Conservation (phyloP, 2,329 filamentous ascomycete genomes). For the Amylocarpus encephaloides region DNA sequence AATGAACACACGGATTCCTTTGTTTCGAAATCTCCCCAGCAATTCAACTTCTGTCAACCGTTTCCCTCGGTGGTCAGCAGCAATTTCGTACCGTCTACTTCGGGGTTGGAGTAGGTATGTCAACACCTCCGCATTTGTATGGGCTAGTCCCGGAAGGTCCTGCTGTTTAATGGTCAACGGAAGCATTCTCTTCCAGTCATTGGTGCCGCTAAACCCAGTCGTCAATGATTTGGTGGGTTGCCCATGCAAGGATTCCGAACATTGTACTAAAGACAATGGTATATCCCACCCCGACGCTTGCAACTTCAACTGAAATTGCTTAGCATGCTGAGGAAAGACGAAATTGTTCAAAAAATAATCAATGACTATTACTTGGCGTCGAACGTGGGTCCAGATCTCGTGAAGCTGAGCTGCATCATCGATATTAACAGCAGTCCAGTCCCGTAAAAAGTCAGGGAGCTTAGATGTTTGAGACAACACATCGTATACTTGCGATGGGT, state of each 20-base stretch:
- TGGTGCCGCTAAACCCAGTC: constrained; percentile 68
- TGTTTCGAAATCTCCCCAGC: constrained; percentile 34
- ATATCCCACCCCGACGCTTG: constrained; percentile 65
- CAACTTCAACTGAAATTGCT: constrained; percentile 57
- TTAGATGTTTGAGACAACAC: constrained; percentile 38
- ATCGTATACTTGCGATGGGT: constrained; percentile 49
- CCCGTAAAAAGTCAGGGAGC: constrained; percentile 41
- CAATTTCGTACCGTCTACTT: constrained; percentile 43
- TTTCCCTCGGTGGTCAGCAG: constrained; percentile 36
- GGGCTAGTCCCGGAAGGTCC: constrained; percentile 48
- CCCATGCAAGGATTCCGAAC: background rate
- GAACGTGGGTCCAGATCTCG: constrained; percentile 45
- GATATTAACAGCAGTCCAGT: constrained; percentile 53
- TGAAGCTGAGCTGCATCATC: constrained; percentile 47
- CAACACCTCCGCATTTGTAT: constrained; percentile 60
- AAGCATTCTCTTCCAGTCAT: constrained; percentile 54
- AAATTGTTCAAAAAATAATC: constrained; percentile 58
- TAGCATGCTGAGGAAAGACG: constrained; percentile 59
- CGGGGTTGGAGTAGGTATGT: constrained; percentile 48
- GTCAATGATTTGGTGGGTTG: constrained; percentile 35
- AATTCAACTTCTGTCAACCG: constrained; percentile 42
- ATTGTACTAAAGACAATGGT: constrained; percentile 36
- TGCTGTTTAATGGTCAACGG: constrained; percentile 56
- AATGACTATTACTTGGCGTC: constrained; percentile 43
- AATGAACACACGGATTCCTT: constrained; percentile 48